Percentiles rank a stretch among this genome's conserved stretches.
Conservation (phyloP, 352 stramenopile species). For the Phytopythium ostracodes region DNA sequence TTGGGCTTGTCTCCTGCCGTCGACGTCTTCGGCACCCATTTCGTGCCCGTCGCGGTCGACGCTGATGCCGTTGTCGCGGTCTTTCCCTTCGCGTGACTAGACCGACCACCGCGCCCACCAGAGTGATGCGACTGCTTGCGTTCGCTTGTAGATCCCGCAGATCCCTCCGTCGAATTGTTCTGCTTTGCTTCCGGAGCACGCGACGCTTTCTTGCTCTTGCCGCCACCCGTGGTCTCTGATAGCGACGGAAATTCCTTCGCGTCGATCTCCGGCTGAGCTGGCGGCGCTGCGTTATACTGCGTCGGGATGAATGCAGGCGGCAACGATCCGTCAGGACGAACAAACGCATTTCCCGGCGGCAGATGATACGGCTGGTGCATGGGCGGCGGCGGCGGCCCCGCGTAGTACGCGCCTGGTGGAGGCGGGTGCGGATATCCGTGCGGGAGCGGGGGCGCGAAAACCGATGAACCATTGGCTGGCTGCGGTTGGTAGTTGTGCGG, state of each 20-base stretch:
- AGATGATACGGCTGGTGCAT: conserved; percentile 10
- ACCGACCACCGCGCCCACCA: neutral
- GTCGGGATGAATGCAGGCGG: conserved; percentile 5
- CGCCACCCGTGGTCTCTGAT: conserved; percentile 1
- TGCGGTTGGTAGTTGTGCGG: conserved; percentile 44
- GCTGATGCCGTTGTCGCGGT: neutral
- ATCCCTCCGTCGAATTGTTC: neutral
- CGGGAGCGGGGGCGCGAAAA: conserved; percentile 26
- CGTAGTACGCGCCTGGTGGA: conserved; percentile 18
- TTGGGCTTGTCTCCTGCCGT: conserved; percentile 15
- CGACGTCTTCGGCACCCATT: conserved; percentile 31
- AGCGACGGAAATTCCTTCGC: conserved; percentile 13
- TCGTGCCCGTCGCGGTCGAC: neutral
- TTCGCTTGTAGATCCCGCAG: conserved; percentile 9
- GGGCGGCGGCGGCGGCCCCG: conserved; percentile 8
- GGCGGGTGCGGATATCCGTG: conserved; percentile 16
- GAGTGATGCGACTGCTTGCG: neutral
- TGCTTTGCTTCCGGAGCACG: conserved; percentile 7
- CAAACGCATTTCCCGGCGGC: neutral
- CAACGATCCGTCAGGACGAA: conserved; percentile 3
- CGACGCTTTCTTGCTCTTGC: conserved; percentile 3
- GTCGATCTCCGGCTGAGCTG: neutral
- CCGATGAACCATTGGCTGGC: conserved; percentile 13
- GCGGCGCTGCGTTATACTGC: neutral
- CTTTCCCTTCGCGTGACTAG: conserved; percentile 14